phyloP scores from a whole-genome alignment of 352 stramenopile genomes.

The Pythium dissotocum region DNA sequence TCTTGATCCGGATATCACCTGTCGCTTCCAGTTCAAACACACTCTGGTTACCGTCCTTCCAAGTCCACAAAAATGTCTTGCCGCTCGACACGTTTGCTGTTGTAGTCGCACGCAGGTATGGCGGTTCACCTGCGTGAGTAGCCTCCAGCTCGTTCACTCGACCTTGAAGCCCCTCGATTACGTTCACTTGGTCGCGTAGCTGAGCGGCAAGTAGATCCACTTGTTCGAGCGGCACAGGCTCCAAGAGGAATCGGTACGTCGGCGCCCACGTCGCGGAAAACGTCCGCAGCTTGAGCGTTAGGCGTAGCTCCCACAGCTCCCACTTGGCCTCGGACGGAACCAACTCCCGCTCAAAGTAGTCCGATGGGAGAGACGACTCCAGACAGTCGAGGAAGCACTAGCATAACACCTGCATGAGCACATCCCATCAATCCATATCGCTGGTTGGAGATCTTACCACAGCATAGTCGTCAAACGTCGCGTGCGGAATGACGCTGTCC shows the following conservation, averaged over 20 bases:
- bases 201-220: conserved; percentile 1
- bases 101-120: not conserved
- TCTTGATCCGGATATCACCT: not conserved
- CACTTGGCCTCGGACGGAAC: not conserved
- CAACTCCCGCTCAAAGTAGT: conserved; percentile 1
- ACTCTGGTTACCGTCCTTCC: too few species aligned
- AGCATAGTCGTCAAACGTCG: not conserved
- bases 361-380: not conserved
- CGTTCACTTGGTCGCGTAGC: conserved; percentile 1
- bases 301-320: not conserved
- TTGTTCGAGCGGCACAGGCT: not conserved
- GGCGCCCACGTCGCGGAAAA: not conserved
- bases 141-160: not conserved
- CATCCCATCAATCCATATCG: too few species aligned
- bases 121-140: not conserved
- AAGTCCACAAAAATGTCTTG: not conserved
- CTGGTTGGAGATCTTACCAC: not conserved
- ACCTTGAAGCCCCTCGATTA: not conserved
- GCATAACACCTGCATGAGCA: not conserved
- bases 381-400: conserved; percentile 9
- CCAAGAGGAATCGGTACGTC: not conserved
- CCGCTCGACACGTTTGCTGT: not conserved
- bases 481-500: not conserved
- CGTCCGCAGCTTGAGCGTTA: conserved; percentile 7
- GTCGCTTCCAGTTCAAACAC: too few species aligned